Conservation (phyloP, 2,329 filamentous ascomycete species). For the Beauveria brongniartii region DNA sequence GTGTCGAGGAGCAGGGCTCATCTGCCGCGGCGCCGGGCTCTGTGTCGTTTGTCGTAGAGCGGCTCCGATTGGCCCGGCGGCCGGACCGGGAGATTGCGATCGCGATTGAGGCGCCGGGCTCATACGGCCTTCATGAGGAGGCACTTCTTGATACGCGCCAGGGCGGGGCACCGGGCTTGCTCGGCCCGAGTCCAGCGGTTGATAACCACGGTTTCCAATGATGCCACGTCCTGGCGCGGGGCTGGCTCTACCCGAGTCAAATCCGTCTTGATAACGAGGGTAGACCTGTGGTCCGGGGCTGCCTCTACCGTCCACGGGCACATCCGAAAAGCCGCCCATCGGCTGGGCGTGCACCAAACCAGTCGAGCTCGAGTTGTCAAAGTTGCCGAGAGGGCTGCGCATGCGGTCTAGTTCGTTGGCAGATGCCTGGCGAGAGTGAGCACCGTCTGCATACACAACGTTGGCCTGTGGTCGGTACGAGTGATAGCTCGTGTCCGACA, state of each 20-base stretch:
- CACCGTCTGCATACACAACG: neutral
- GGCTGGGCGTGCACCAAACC: slow-evolving; percentile 47
- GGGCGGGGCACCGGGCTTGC: neutral
- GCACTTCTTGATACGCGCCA: neutral
- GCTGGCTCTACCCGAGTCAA: neutral
- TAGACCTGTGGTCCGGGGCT: neutral
- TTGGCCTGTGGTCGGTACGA: slow-evolving; percentile 17
- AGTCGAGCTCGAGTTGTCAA: slow-evolving; percentile 44
- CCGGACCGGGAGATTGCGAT: slow-evolving; percentile 3
- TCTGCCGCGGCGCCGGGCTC: slow-evolving; percentile 14
- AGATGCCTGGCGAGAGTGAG: slow-evolving; percentile 2
- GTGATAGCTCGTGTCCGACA: slow-evolving; percentile 23
- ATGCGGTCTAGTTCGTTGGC: slow-evolving; percentile 21
- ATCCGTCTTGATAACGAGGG: neutral
- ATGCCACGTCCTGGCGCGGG: neutral
- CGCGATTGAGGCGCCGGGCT: slow-evolving; percentile 3
- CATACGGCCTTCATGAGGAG: neutral
- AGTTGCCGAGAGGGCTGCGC: slow-evolving; percentile 41
- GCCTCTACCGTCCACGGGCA: slow-evolving; percentile 20
- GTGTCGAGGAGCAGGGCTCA: slow-evolving; percentile 50
- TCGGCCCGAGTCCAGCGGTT: neutral
- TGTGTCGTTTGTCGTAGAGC: slow-evolving; percentile 5
- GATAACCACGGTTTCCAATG: neutral
- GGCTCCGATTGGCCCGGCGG: slow-evolving; percentile 19
- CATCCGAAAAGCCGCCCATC: neutral